Percentiles rank a stretch among this genome's conserved stretches.
These are phyloP conservation scores for Calonectria multiphialidica DNA, from an alignment of 2,329 filamentous ascomycete genomes.

Conservation along the genomic window DNA sequence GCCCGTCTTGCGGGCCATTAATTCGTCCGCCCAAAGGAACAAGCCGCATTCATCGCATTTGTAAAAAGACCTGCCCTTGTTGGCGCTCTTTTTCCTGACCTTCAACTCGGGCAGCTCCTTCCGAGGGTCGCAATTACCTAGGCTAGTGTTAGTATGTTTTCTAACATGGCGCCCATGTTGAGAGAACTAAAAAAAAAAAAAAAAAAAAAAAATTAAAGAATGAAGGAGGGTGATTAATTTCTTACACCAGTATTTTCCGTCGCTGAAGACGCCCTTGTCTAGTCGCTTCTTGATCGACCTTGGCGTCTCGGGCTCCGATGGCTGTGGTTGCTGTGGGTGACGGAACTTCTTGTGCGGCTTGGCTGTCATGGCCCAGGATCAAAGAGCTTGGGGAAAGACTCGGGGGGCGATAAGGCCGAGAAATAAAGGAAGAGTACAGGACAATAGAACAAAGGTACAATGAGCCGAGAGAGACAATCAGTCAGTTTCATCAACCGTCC, in stretches of 20 bases:
- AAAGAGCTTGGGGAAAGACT: background rate
- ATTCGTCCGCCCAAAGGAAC: slow-evolving; percentile 59
- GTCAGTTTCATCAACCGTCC: background rate
- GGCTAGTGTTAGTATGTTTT: background rate
- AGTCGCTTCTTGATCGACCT: slow-evolving; percentile 47
- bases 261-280: slow-evolving; percentile 47
- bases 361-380: background rate
- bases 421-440: background rate
- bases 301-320: slow-evolving; percentile 36
- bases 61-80: slow-evolving; percentile 58
- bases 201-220: background rate
- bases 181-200: too few species aligned
- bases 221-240: background rate
- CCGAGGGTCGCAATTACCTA: slow-evolving; percentile 59
- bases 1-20: slow-evolving; percentile 46
- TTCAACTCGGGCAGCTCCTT: slow-evolving; percentile 49
- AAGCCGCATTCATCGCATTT: slow-evolving; percentile 58
- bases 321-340: background rate
- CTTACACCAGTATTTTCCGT: slow-evolving; percentile 54
- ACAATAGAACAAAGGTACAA: background rate
- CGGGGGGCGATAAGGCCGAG: background rate
- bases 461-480: background rate
- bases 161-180: background rate
- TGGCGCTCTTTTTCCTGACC: slow-evolving; percentile 53
- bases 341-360: slow-evolving; percentile 10